Evolutionary conservation across 2,329 filamentous ascomycete genomes (phyloP).

Genomic region (Trichoderma brevicompactum): DNA sequence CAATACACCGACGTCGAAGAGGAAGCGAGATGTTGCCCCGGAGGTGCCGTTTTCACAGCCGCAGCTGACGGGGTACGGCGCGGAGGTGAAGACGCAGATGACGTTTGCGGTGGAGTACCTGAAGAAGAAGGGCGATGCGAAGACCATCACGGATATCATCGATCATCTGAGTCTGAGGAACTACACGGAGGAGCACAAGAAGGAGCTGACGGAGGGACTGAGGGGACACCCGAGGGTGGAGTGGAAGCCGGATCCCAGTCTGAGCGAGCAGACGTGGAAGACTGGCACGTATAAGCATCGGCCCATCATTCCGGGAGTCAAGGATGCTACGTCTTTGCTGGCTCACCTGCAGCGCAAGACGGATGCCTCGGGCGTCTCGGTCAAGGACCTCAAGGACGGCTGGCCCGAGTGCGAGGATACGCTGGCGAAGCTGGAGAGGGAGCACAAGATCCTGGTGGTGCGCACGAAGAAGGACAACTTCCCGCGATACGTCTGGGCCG

Average conservation of each 20-base stretch:
- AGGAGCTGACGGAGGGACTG: constrained; percentile 69
- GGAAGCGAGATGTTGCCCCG: constrained; percentile 59
- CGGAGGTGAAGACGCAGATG: constrained; percentile 84
- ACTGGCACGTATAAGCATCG: constrained; percentile 79
- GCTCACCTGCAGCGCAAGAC: constrained; percentile 79
- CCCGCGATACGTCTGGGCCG: constrained; percentile 84
- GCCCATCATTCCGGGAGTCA: constrained; percentile 79
- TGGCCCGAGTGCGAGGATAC: constrained; percentile 85
- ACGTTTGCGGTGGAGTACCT: constrained; percentile 85
- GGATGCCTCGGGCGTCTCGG: constrained; percentile 77
- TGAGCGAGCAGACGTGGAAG: constrained; percentile 69
- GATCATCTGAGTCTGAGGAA: constrained; percentile 76
- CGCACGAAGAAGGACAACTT: constrained; percentile 91
- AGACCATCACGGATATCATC: constrained; percentile 76
- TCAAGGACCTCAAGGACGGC: constrained; percentile 93
- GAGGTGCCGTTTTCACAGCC: constrained; percentile 74
- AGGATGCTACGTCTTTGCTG: constrained; percentile 75
- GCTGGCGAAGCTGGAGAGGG: constrained; percentile 75
- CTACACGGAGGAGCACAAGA: constrained; percentile 64
- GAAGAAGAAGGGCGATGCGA: constrained; percentile 69
- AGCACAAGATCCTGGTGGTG: constrained; percentile 81
- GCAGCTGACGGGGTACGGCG: constrained; percentile 73
- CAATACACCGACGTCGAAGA: constrained; percentile 67
- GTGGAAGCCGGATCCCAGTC: constrained; percentile 59
- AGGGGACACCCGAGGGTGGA: constrained; percentile 64